Evolutionary conservation across 2,329 filamentous ascomycete species (phyloP).

Genomic region (Zymoseptoria passerinii): DNA sequence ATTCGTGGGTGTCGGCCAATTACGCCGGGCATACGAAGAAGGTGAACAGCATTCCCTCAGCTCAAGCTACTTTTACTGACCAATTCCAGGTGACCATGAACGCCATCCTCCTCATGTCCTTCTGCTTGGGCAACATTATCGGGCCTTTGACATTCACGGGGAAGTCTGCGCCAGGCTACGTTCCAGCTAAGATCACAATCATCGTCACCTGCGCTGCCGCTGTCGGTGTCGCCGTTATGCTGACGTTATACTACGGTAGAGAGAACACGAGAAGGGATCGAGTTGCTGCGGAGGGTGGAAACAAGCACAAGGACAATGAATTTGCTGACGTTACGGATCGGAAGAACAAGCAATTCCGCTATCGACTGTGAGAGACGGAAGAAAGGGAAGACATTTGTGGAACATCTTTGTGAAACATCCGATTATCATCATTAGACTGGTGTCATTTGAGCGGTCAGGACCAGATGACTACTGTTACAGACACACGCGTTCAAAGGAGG

Average conservation of each 20-base stretch:
- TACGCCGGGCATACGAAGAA: conserved; percentile 63
- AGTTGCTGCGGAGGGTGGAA: neutral
- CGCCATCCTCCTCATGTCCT: conserved; percentile 40
- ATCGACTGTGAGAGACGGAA: conserved; percentile 5
- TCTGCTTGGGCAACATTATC: conserved; percentile 36
- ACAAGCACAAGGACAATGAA: conserved; percentile 11
- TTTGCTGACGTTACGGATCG: conserved; percentile 26
- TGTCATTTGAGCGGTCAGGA: neutral
- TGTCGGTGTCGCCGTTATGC: conserved; percentile 33
- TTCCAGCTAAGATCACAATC: conserved; percentile 39
- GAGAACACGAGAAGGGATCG: conserved; percentile 32
- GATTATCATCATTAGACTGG: neutral
- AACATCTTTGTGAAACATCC: neutral
- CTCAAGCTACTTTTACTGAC: neutral
- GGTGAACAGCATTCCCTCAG: neutral
- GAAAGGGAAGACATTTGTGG: neutral
- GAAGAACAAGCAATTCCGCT: conserved; percentile 24
- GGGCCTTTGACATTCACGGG: conserved; percentile 34
- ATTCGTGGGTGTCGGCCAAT: conserved; percentile 36
- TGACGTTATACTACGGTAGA: conserved; percentile 46
- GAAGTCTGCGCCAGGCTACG: conserved; percentile 30
- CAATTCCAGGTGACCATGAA: conserved; percentile 40
- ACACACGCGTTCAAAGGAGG: neutral
- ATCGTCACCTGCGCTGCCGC: conserved; percentile 30
- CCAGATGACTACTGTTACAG: neutral